Base-by-base conservation (phyloP, 1,284 basidiomycete genomes). In the Heterobasidion irregulare region DNA sequence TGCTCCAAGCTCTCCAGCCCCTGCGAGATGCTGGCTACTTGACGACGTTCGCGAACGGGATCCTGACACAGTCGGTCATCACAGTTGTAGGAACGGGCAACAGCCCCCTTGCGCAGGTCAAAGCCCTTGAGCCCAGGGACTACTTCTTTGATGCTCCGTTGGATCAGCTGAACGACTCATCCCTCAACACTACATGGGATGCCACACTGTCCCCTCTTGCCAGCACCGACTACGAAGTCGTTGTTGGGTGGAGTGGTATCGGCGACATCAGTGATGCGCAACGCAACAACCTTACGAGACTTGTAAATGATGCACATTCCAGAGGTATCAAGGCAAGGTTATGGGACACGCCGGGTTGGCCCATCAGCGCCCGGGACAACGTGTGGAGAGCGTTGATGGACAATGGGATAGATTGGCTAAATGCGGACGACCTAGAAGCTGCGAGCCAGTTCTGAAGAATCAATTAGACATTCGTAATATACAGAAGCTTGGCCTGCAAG, bases 131-230 rank as follows among this genome's bases (percentile, higher is more conserved):
- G 19, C 75, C 75, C 8, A 69, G 79, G 36, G 77, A 80, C 58
- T 67, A 76, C 52, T 80, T 82, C 66, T 80, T 77, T 63, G 78
- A 82, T 61, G 79, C 75, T 32, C 79, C 78, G 6, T 65, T 82
- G 51, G 70, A 68, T 15, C 68, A 67, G 41, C 68, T 78, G n/a
- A 68, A 66, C 32, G 65, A 70, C 57, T 18, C 47, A 13, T 12
- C 33, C n/a, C 2, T 38, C 2, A 47, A 47, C 26, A 32, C 46
- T 16, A 73, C 69, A 5, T 80, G 71, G 68, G 70, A 74, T 58
- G 57, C 65, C 5, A 72, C 71, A 2, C 59, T 80, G 32, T 72
- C 78, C 10, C 79, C 78, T 0, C 55, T 80, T 15, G 79, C 79
- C 4, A 79, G 77, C 57, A 75, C 74, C 2, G 75, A 80, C 61